Conservation (phyloP, 192 early-diverging fungal species). For the Entomortierella beljakovae region DNA sequence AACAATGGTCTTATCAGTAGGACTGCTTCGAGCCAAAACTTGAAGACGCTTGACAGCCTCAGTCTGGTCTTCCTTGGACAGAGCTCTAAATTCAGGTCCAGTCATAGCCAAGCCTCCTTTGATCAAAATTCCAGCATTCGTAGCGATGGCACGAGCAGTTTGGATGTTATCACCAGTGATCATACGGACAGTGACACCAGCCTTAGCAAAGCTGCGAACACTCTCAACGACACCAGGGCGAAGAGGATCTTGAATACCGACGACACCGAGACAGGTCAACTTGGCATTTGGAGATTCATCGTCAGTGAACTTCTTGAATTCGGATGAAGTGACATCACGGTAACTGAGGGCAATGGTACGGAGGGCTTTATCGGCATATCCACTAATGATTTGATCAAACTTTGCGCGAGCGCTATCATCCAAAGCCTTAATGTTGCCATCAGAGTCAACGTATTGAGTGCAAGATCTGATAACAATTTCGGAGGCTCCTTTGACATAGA, state of each 20-base stretch:
- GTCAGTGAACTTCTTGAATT: conserved; percentile 63
- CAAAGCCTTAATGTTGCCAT: conserved; percentile 61
- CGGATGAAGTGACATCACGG: conserved; percentile 63
- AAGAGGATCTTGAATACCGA: conserved; percentile 92
- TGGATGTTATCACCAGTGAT: conserved; percentile 87
- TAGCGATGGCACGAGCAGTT: conserved; percentile 93
- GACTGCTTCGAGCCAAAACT: conserved; percentile 90
- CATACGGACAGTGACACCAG: conserved; percentile 93
- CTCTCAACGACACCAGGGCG: conserved; percentile 84
- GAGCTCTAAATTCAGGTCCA: conserved; percentile 81
- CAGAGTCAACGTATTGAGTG: conserved; percentile 66
- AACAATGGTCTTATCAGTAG: conserved; percentile 90
- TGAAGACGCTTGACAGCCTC: conserved; percentile 76
- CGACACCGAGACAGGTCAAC: conserved; percentile 75
- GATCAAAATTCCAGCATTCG: conserved; percentile 86
- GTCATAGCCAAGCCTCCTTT: conserved; percentile 80
- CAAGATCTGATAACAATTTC: conserved; percentile 80
- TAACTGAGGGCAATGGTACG: conserved; percentile 82
- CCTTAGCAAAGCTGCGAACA: conserved; percentile 79
- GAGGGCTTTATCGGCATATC: conserved; percentile 74
- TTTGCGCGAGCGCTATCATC: conserved; percentile 54
- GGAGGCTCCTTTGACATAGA: conserved; percentile 84
- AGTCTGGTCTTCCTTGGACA: conserved; percentile 74
- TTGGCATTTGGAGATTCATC: conserved; percentile 64
- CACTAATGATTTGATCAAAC: conserved; percentile 63